Evolutionary conservation across 116 monocot species (phyloP).

Genomic region (Dioscorea cayenensis): DNA sequence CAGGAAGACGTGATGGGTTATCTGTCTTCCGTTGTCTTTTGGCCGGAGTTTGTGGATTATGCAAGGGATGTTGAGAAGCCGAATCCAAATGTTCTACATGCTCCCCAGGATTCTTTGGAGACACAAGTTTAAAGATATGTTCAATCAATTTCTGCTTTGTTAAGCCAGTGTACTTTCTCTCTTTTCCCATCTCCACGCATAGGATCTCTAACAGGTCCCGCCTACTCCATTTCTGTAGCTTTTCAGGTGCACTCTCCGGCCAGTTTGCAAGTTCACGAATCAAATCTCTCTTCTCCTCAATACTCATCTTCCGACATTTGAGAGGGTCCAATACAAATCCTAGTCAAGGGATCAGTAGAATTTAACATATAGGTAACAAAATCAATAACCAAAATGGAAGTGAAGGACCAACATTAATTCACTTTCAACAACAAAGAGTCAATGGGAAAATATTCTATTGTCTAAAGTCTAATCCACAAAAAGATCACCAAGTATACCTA

Average conservation of each 20-base stretch:
- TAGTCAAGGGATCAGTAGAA: neutral
- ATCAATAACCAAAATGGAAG: neutral
- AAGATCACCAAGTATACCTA: neutral
- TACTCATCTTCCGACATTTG: conserved; percentile 48
- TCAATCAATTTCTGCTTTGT: conserved; percentile 72
- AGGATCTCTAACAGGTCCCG: conserved; percentile 74
- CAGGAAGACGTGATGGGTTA: conserved; percentile 11
- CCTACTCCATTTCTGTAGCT: conserved; percentile 73
- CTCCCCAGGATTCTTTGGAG: conserved; percentile 28
- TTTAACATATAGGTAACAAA: neutral
- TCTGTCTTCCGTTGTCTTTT: conserved; percentile 27
- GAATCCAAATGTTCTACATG: conserved; percentile 6
- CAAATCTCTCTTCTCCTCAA: conserved; percentile 59
- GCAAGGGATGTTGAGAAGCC: neutral
- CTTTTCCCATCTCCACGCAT: conserved; percentile 72
- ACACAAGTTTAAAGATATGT: conserved; percentile 42
- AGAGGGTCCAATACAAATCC: conserved; percentile 43
- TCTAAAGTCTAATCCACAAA: conserved; percentile 1
- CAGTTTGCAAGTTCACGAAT: conserved; percentile 49
- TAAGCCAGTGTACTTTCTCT: conserved; percentile 77
- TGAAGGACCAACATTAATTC: neutral
- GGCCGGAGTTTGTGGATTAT: conserved; percentile 10
- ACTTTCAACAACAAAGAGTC: neutral
- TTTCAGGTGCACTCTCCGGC: conserved; percentile 46
- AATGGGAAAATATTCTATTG: neutral